A percentile compares a stretch with the other conserved stretches of the same genome.
Conservation (phyloP, 1,139 yeast species). For the Pichia kudriavzevii region DNA sequence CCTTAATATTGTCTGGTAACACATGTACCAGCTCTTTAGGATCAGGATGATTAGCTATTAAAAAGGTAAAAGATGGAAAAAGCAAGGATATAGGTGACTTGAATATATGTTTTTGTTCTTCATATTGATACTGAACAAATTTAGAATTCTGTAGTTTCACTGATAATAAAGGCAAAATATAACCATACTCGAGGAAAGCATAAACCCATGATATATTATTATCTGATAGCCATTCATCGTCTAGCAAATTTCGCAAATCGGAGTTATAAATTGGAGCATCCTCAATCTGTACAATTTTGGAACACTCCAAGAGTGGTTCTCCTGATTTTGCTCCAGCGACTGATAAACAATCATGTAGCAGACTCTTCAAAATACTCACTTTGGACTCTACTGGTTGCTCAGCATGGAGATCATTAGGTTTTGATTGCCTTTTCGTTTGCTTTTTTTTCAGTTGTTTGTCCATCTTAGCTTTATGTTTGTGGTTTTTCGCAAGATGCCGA, state of each 20-base stretch:
- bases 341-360: constrained; percentile 9
- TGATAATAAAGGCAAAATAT: constrained; percentile 22
- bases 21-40: constrained; percentile 32
- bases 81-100: constrained; percentile 21
- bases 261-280: constrained; percentile 39
- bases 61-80: constrained; percentile 28
- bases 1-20: constrained; percentile 33
- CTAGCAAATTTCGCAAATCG: constrained; percentile 38
- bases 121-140: constrained; percentile 15
- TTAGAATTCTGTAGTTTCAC: constrained; percentile 19
- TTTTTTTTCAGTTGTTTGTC: constrained; percentile 2
- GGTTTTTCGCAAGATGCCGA: constrained; percentile 8
- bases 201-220: constrained; percentile 58
- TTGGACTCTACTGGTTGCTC: constrained; percentile 9
- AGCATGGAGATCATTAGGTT: neutral
- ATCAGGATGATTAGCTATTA: constrained; percentile 25
- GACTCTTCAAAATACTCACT: constrained; percentile 10
- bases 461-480: constrained; percentile 3
- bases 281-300: constrained; percentile 41
- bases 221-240: constrained; percentile 70
- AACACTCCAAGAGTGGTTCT: constrained; percentile 32
- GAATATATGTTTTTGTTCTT: constrained; percentile 6
- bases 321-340: neutral
- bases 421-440: neutral
- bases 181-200: constrained; percentile 44